Evolutionary conservation across 176 grass and related monocot species (phyloP).

Genomic region (Alopecurus myosuroides): DNA sequence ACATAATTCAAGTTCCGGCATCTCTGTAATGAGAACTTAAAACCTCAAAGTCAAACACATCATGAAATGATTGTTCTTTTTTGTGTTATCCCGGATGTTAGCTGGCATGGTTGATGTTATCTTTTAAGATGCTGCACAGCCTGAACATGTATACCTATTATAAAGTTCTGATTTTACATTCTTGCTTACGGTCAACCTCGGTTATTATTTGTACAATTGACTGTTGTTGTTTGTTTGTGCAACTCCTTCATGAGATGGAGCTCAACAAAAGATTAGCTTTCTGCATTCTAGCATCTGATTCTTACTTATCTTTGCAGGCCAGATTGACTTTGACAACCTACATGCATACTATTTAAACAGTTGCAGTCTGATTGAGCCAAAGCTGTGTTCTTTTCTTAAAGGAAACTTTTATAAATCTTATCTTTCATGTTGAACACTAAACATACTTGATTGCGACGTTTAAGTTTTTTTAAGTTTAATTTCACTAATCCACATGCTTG

Average conservation of each 20-base stretch:
- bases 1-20: too few relatives aligned
- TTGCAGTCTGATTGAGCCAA: neutral
- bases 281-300: neutral
- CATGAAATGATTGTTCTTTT: too few relatives aligned
- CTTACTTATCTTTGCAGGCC: neutral
- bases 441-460: too few relatives aligned
- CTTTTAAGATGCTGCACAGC: slow-evolving; percentile 95
- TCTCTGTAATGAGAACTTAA: too few relatives aligned
- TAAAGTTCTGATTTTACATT: neutral
- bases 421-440: too few relatives aligned
- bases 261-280: slow-evolving; percentile 59
- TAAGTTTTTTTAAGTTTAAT: too few relatives aligned
- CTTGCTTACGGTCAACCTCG: neutral
- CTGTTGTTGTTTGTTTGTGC: neutral
- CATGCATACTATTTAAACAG: neutral
- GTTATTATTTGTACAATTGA: neutral
- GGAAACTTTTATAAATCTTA: too few relatives aligned
- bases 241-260: neutral
- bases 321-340: neutral
- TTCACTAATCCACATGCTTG: too few relatives aligned
- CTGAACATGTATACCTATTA: slow-evolving; percentile 64
- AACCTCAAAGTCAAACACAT: slow-evolving; percentile 81
- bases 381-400: too few relatives aligned
- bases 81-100: slow-evolving; percentile 85
- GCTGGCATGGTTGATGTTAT: slow-evolving; percentile 96